These are phyloP conservation scores for Phytophthora sp. DNA, from an alignment of 352 stramenopile species.

Conservation along the genomic window DNA sequence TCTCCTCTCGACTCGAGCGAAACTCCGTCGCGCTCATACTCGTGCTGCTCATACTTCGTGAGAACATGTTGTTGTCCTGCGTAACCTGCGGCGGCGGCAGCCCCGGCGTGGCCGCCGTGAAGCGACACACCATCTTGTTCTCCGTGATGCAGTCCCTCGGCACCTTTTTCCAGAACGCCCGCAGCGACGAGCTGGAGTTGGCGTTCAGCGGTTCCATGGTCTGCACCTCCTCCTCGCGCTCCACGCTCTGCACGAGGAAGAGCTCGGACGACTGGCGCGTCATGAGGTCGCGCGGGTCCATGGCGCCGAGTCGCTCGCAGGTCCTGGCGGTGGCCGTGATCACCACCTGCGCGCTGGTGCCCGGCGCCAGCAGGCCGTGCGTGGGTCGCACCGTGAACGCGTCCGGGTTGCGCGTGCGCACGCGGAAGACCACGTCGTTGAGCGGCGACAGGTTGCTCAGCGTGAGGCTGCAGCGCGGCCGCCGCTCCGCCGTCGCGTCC, in stretches of 20 bases:
- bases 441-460: slow-evolving; percentile 71
- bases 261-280: slow-evolving; percentile 46
- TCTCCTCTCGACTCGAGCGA: slow-evolving; percentile 21
- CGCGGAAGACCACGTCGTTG: slow-evolving; percentile 74
- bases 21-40: slow-evolving; percentile 29
- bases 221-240: slow-evolving; percentile 51
- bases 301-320: slow-evolving; percentile 36
- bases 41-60: slow-evolving; percentile 19
- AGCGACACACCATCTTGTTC: slow-evolving; percentile 74
- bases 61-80: slow-evolving; percentile 17
- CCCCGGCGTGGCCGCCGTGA: slow-evolving; percentile 16
- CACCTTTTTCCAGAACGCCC: slow-evolving; percentile 66
- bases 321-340: slow-evolving; percentile 46
- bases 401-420: slow-evolving; percentile 78
- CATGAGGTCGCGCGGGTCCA: slow-evolving; percentile 41
- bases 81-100: neutral
- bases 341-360: slow-evolving; percentile 35
- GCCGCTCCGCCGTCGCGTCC: slow-evolving; percentile 5
- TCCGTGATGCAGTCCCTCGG: slow-evolving; percentile 56
- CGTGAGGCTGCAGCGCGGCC: slow-evolving; percentile 36
- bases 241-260: slow-evolving; percentile 66
- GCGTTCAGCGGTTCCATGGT: slow-evolving; percentile 47
- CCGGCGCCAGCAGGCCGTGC: slow-evolving; percentile 59
- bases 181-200: slow-evolving; percentile 37
- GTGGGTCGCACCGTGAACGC: slow-evolving; percentile 80